Percentiles rank a stretch among this genome's conserved stretches.
Evolutionary conservation across 768 basidiomycete species (phyloP).

Genomic region (Polyporus arcularius): DNA sequence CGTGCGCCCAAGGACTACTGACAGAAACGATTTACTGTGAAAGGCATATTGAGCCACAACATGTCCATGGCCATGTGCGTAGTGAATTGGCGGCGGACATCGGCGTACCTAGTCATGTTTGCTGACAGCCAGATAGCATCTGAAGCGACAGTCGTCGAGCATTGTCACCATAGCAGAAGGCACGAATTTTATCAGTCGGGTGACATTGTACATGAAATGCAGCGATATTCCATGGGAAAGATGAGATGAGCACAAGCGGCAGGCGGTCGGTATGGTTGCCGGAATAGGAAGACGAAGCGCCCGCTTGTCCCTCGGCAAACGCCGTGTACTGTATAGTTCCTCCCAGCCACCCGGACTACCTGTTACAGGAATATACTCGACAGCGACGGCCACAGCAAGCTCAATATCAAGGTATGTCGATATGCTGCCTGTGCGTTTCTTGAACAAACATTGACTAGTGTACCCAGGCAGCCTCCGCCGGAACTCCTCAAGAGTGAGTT

Average conservation of each 20-base stretch:
- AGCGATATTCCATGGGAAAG: too few species aligned
- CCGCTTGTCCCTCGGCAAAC: constrained; percentile 15
- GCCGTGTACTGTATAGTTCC: constrained; percentile 33
- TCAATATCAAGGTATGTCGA: constrained; percentile 36
- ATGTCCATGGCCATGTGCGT: too few species aligned
- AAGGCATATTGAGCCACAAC: too few species aligned
- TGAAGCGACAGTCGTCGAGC: too few species aligned
- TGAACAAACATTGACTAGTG: neutral
- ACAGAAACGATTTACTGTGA: too few species aligned
- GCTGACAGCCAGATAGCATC: too few species aligned
- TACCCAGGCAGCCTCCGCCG: constrained; percentile 19
- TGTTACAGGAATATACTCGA: constrained; percentile 26
- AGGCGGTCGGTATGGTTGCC: constrained; percentile 6
- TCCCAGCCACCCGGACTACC: constrained; percentile 31
- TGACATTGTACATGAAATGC: too few species aligned
- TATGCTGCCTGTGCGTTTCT: constrained; percentile 17
- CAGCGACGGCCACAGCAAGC: constrained; percentile 33
- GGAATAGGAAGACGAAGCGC: neutral
- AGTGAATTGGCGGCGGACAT: too few species aligned
- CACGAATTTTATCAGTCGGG: too few species aligned
- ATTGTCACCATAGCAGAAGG: too few species aligned
- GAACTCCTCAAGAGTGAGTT: constrained; percentile 28
- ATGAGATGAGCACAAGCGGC: neutral
- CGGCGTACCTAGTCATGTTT: too few species aligned
- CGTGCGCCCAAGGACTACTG: too few species aligned